Base-by-base conservation (phyloP, 2,329 filamentous ascomycete species). In the Aspergillus ibericus region DNA sequence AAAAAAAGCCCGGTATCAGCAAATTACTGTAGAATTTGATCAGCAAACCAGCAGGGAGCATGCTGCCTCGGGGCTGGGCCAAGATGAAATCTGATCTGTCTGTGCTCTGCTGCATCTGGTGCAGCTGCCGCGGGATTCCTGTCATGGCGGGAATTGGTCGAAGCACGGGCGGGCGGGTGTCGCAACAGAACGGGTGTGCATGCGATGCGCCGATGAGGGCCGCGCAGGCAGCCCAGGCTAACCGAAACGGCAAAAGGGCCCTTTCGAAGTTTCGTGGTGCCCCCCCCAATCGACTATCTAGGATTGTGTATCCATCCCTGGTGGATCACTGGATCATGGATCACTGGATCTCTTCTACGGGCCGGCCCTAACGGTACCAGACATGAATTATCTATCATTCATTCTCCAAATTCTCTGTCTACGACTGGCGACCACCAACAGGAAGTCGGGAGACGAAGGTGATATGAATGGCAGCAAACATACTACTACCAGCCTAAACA, bases 361-460 rank as follows among this genome's bases (percentile, higher is more conserved):
- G 61, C 66, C 66, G 66, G 63, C 60, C 66, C 66, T 66, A 63
- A 53, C 56, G 59, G 62, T 64, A 59, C 65, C 63, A 63, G 53
- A 64, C 51, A 62, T 59, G 55, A 27, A n/a, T 40, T 36, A 56
- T 47, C n/a, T n/a, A n/a, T n/a, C n/a, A n/a, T n/a, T n/a, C 51
- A 25, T 29, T 34, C 25, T 3, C 29, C 29, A 32, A 15, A 15
- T 36, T 36, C 34, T 36, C 9, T 27, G n/a, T 29, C 27, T 29
- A 7, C 9, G 29, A 9, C 12, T 10, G 29, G 2, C 29, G 3
- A 32, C 29, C 29, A 32, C 9, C 9, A 32, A 32, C 29, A 32
- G 29, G 29, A 32, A 32, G 29, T 32, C 7, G 8, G 29, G 29
- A 32, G 1, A 32, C 10, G 29, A 32, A 32, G 29, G 9, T 10